Base-by-base conservation (phyloP, 2,329 filamentous ascomycete genomes). In the Eurotiales sp. region DNA sequence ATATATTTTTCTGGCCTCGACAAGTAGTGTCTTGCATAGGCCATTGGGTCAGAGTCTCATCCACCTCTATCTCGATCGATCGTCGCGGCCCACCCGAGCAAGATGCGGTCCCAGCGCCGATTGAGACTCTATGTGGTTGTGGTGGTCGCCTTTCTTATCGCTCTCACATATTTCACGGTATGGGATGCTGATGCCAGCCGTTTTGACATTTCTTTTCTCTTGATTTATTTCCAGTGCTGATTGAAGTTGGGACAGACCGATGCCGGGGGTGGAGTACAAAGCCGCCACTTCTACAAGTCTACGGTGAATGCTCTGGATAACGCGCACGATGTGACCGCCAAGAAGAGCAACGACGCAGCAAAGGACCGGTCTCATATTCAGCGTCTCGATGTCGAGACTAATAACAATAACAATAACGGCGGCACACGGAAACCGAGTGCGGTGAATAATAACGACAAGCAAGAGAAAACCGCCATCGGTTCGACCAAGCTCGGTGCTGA, bases 111-210 rank as follows among this genome's bases (percentile, higher is more conserved):
- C 17, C 76, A 80, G 60, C 84, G 89, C 58, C 84, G 88, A 60
- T 64, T 89, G 61, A 84, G 85, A 64, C 73, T 86, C 59, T 73
- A 90, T 51, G 73, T 82, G 57, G 74, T 91, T 61, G 75, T 85
- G 51, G 76, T 84, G 51, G 59, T 90, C 59, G 76, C 84, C 58
- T 75, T 81, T 53, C 70, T 92, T 54, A 71, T 92, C 59, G 77
- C 85, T 41, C 73, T 86, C 50, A 75, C 95, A 59, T 90, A 92
- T 74, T 85, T 89, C 66, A 86, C 85, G 52, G 82, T 86, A 66
- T 75, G 77, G 53, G 73, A 77, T 46, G 53, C 19, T 11, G 8
- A 7, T 29, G 17, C 23, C 27, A 22, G 15, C 4, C 8, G 27
- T 17, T 36, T 11, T 25, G 14, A 17, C 15, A 23, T 25, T 41